Evolutionary conservation across 441 rosid genomes (phyloP), one percentile per base, ranked within the genome.

Genomic region (Capsella rubella): DNA sequence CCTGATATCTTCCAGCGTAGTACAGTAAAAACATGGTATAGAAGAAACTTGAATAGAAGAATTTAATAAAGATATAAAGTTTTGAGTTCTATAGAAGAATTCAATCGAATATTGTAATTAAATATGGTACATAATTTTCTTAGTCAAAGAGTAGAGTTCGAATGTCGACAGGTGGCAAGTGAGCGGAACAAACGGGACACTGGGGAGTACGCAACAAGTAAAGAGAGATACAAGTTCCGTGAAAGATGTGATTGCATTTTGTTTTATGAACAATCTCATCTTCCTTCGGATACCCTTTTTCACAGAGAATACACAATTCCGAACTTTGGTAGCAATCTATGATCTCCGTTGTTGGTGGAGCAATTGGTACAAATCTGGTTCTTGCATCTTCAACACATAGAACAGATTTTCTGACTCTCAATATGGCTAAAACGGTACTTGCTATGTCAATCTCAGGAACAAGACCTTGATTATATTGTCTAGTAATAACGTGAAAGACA

Each of bases 81-180:
- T 18, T 18, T 18, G 21, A 18, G 21, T 18, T 18, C 1, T 29
- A 29, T 31, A 31, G 34, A 31, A 5, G 34, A 31, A 31, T 31
- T 31, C 34, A 31, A 31, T 31, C 34, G 34, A 31, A 31, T 31
- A 31, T 31, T 31, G 34, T 31, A 5, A 4, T 31, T 5, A 6
- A 29, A 31, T 6, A 31, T 31, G 5, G 34, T 31, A 31, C 1
- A 31, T 31, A 31, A 4, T 31, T 31, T 5, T 31, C 34, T 31
- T 31, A 31, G 1, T 4, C 4, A 4, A 62, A 53, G 34, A 72
- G 63, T 2, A 72, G 35, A 72, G 47, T 72, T 43, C 34, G 18
- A 16, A 63, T 63, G 49, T 72, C 55, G 16, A 42, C 45, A 5
- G 69, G 76, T 72, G 69, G 37, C 45, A 72, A 72, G 15, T 16